Evolutionary conservation across 106 monocot species (phyloP), one percentile per base, ranked within the genome.

Genomic region (Gastrodia elata): DNA sequence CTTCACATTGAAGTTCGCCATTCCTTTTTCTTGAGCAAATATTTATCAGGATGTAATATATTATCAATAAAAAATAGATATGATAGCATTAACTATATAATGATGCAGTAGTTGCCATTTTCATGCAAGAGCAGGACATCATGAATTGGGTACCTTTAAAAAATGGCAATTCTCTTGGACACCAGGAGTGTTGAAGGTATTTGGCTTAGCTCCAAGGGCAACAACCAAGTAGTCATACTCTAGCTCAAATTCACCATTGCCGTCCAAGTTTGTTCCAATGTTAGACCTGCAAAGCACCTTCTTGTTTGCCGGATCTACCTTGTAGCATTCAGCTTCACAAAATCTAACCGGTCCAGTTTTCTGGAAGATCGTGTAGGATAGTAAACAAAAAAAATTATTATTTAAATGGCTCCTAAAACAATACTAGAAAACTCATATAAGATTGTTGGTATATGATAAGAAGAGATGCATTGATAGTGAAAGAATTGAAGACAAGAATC

Each of bases 131-230:
- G 13, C 46, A 46, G 46, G 0, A 18, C 1, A 15, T 46, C 3
- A 2, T 46, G 18, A 46, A 46, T 58, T 58, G 27, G 57, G 57
- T 64, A 94, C 98, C 98, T 98, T 98, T 27, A 98, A 77, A 71
- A 98, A 98, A 80, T 91, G 88, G 68, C 92, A 98, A 78, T 98
- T 43, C 74, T 98, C 93, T 25, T 13, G 64, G 5, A 98, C 98
- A 68, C 98, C 98, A 82, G 98, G 98, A 48, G 91, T 98, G 74
- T 91, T 98, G 77, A 98, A 93, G 40, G 98, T 98, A 70, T 98
- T 98, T 20, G 87, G 43, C 68, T 79, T 86, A 30, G 92, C 98
- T 72, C 98, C 98, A 40, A 98, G 57, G 38, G 91, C 82, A 71
- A 98, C 43, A 8, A 93, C 85, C 70, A 98, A 77, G 75, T 88